phyloP scores from a whole-genome alignment of 2,329 filamentous ascomycete genomes.

The Harringtonia aguacate region DNA sequence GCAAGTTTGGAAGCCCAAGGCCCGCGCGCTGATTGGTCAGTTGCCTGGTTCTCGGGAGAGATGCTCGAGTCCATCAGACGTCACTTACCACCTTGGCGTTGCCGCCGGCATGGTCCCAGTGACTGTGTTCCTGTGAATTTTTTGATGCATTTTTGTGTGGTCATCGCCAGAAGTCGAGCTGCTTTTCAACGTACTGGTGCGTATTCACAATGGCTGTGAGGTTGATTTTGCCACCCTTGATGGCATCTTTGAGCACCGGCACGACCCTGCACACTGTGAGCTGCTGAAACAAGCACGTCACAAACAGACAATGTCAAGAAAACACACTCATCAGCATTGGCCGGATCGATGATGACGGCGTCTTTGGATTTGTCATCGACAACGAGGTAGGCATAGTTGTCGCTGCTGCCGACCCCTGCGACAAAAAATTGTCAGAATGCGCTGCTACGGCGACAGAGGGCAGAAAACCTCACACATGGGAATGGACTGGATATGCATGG shows the following conservation, averaged over 20 bases:
- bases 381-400: slow-evolving; percentile 82
- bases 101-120: slow-evolving; percentile 89
- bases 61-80: not conserved
- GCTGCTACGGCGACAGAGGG: too few species aligned
- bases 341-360: slow-evolving; percentile 70
- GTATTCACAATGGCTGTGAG: slow-evolving; percentile 89
- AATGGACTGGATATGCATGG: slow-evolving; percentile 81
- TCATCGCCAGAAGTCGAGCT: too few species aligned
- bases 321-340: slow-evolving; percentile 63
- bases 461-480: slow-evolving; percentile 81
- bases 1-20: slow-evolving; percentile 48
- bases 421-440: too few species aligned
- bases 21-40: slow-evolving; percentile 21
- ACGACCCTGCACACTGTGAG: slow-evolving; percentile 33
- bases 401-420: slow-evolving; percentile 61
- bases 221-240: slow-evolving; percentile 62
- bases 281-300: not conserved
- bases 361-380: slow-evolving; percentile 70
- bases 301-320: not conserved
- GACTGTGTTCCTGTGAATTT: slow-evolving; percentile 39
- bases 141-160: not conserved
- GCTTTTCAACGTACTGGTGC: slow-evolving; percentile 92
- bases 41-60: too few species aligned
- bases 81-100: slow-evolving; percentile 63
- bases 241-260: slow-evolving; percentile 61